Base-by-base conservation (phyloP, 2,329 filamentous ascomycete genomes). In the Pestalotiopsis sp. region DNA sequence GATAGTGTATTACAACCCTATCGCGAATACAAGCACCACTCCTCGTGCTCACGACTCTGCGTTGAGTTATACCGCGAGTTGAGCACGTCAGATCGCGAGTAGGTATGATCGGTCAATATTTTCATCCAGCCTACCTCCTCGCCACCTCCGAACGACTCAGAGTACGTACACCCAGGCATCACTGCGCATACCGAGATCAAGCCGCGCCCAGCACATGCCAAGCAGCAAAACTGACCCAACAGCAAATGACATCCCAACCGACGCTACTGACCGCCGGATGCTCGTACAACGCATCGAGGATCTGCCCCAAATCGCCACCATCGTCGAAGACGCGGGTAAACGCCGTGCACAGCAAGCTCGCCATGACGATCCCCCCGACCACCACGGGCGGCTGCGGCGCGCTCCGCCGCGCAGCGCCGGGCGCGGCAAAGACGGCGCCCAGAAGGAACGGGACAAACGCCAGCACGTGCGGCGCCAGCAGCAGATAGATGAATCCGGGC, bases 181-280 rank as follows among this genome's bases (percentile, higher is more conserved):
- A 30, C 30, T 9, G 6, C 30, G 6, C 30, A 6, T 30, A 2
- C 6, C 30, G 6, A 30, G 30, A 52, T 52, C 44, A 52, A 52
- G 44, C 44, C 44, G 44, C 7, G 3, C 44, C 56, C 30, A 69
- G 39, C 22, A 68, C 1, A 14, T 65, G 63, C 74, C 74, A 75
- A 9, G 68, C 61, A 2, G 30, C 63, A 30, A 69, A 72, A 20
- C 71, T 74, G 1, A 70, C 26, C 74, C 72, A 76, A 56, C 73
- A 76, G 60, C 71, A 74, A 4, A 76, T 71, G 14, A 74, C 73
- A 65, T 75, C 74, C 71, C 72, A 75, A 0, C 74, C 71, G 20
- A 75, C 74, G 24, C 73, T 74, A 57, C 71, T 75, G 5, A 75
- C 71, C 4, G 72, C 73, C 0, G 74, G 74, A 44, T 75, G 74